Percentiles rank a stretch among this genome's conserved stretches.
phyloP scores from a whole-genome alignment of 2,329 filamentous ascomycete genomes.

The Arthroderma sp. region DNA sequence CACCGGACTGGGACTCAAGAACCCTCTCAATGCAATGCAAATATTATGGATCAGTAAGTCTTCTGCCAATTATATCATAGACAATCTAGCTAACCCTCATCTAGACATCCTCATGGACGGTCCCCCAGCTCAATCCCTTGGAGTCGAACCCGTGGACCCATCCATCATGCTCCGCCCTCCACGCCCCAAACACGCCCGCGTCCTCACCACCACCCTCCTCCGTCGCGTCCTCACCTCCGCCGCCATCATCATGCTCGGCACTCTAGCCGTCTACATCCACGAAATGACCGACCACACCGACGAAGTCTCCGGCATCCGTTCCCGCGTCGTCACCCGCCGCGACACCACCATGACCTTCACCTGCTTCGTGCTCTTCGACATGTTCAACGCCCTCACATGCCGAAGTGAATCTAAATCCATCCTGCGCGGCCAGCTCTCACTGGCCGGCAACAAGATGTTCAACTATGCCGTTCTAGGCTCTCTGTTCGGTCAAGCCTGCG shows the following conservation, averaged over 20 bases:
- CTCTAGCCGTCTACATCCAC: constrained; percentile 76
- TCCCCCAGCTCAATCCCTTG: constrained; percentile 88
- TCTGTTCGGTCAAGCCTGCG: constrained; percentile 70
- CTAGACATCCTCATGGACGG: constrained; percentile 99
- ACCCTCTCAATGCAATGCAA: constrained; percentile 96
- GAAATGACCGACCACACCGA: constrained; percentile 70
- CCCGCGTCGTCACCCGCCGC: constrained; percentile 64
- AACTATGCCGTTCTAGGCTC: constrained; percentile 88
- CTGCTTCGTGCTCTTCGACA: constrained; percentile 96
- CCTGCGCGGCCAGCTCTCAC: constrained; percentile 67
- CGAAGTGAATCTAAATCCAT: constrained; percentile 84
- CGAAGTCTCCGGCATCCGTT: constrained; percentile 27
- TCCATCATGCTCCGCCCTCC: constrained; percentile 88
- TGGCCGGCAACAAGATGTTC: constrained; percentile 84
- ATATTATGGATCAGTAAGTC: constrained; percentile 97
- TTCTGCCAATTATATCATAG: not conserved
- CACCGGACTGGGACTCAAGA: constrained; percentile 84
- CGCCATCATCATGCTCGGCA: constrained; percentile 80
- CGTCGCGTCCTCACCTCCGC: constrained; percentile 78
- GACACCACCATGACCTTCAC: constrained; percentile 99
- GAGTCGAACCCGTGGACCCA: constrained; percentile 87
- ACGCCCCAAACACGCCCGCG: constrained; percentile 71
- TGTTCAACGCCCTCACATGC: constrained; percentile 96
- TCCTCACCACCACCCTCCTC: constrained; percentile 74
- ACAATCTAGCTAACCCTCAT: constrained; percentile 15